Evolutionary conservation across 164 flowering plant species (phyloP).

Genomic region (Nelumbo lutea): DNA sequence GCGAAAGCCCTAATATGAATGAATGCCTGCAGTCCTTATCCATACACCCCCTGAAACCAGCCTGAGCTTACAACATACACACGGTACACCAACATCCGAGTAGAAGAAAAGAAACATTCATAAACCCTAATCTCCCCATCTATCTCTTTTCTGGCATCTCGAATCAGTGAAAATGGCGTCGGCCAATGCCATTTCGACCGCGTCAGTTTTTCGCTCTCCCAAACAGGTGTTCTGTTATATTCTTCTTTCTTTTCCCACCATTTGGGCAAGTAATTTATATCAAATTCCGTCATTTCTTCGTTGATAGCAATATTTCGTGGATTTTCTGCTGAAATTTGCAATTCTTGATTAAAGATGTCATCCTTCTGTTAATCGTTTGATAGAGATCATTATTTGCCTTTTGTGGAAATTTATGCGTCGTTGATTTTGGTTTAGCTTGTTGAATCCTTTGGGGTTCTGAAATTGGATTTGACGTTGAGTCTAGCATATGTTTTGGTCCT

Average conservation of each 20-base stretch:
- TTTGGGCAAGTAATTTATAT: neutral
- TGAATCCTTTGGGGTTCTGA: no score
- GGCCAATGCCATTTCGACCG: conserved; percentile 57
- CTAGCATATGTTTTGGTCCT: no score
- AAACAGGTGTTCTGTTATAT: conserved; percentile 32
- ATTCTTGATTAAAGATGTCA: neutral
- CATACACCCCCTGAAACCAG: conserved; percentile 4
- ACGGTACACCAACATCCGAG: neutral
- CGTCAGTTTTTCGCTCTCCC: conserved; percentile 52
- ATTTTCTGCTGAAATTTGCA: neutral
- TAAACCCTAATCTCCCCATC: neutral
- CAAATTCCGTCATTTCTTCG: neutral
- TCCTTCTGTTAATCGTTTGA: neutral
- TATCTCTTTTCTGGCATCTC: neutral
- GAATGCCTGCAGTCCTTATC: neutral
- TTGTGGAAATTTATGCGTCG: no score
- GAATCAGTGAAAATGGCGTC: conserved; percentile 51
- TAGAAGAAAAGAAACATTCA: neutral
- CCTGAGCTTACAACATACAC: neutral
- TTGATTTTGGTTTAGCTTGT: no score
- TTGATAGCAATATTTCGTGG: no score
- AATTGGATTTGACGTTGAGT: no score
- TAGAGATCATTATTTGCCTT: no score
- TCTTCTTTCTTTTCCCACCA: neutral
- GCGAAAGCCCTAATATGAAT: conserved; percentile 8